Base-by-base conservation (phyloP, 139 green algal species). In the Micractinium conductrix region DNA sequence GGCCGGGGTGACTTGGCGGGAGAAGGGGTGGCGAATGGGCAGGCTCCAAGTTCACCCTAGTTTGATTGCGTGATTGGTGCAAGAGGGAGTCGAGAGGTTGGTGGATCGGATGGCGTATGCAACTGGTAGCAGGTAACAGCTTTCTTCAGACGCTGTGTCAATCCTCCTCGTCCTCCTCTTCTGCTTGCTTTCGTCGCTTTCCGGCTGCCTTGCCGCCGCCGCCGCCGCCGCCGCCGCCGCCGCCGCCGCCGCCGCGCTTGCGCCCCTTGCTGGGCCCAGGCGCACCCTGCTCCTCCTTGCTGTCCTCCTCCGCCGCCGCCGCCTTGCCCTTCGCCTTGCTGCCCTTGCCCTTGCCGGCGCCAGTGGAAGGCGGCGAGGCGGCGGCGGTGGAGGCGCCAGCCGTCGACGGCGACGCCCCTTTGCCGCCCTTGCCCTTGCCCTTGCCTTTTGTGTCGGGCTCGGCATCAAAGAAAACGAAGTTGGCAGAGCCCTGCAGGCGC, bases 401-500 rank as follows among this genome's bases (percentile, higher is more conserved):
- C 8, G 33, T 19, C 19, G 43, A 22, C 4, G 53, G 5, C 24
- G 78, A 30, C 7, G 40, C 70, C 14, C 30, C 81, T 30, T 73
- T 86, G 70, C 70, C 48, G 67, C 68, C 33, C 16, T 45, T 74
- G 21, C 30, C 45, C 40, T 62, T 62, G 53, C n/a, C n/a, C 53
- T 38, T 55, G 68, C 58, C 78, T 80, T 90, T 70, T 78, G 74
- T 62, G 44, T 82, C 86, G 22, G 85, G 80, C 42, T 88, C 83
- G 21, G 83, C 87, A 81, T 90, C 87, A 37, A 86, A 88, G 73
- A 84, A 86, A 2, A 86, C 40, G 40, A 68, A 88, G 50, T 83
- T 67, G 19, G 74, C 70, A 9, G 83, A 84, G 35, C 63, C 62
- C 58, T 81, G 37, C 60, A 84, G 44, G n/a, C n/a, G n/a, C n/a